These are phyloP conservation scores for Flaveria sonorensis DNA, from an alignment of 129 eudicot species.

Conservation along the genomic window DNA sequence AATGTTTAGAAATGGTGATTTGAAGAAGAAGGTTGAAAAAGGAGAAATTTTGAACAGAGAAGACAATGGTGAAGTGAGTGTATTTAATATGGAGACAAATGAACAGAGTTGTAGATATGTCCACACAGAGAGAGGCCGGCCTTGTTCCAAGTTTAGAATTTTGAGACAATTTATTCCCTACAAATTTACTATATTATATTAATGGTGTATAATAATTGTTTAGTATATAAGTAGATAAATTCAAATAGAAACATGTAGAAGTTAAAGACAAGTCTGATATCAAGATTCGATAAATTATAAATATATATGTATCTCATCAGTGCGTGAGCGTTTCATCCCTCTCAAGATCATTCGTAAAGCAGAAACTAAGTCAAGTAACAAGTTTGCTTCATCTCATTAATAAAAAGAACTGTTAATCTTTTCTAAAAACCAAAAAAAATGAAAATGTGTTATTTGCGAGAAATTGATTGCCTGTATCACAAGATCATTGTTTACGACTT, in stretches of 20 bases:
- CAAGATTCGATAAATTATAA: too few species aligned
- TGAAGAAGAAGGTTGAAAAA: slow-evolving; percentile 7
- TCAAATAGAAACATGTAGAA: neutral
- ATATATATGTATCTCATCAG: too few species aligned
- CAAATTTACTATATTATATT: neutral
- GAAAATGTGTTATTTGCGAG: too few species aligned
- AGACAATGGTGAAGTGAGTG: slow-evolving; percentile 26
- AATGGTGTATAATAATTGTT: neutral
- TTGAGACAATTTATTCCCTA: slow-evolving; percentile 10
- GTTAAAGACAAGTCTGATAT: neutral
- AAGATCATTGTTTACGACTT: too few species aligned
- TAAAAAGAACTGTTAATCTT: too few species aligned
- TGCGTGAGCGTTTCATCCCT: too few species aligned
- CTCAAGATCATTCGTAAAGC: too few species aligned
- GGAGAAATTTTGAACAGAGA: slow-evolving; percentile 9
- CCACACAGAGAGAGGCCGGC: slow-evolving; percentile 28
- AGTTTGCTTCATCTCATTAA: too few species aligned
- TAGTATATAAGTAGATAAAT: neutral
- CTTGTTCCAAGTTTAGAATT: slow-evolving; percentile 21
- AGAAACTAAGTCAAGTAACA: too few species aligned
- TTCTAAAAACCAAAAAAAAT: too few species aligned
- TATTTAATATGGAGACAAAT: slow-evolving; percentile 36
- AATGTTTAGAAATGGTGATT: slow-evolving; percentile 18
- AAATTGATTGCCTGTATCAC: too few species aligned
- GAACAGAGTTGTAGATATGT: slow-evolving; percentile 31